These are phyloP conservation scores for Pyricularia sp. DNA, from an alignment of 2,329 filamentous ascomycete genomes.

Conservation along the genomic window DNA sequence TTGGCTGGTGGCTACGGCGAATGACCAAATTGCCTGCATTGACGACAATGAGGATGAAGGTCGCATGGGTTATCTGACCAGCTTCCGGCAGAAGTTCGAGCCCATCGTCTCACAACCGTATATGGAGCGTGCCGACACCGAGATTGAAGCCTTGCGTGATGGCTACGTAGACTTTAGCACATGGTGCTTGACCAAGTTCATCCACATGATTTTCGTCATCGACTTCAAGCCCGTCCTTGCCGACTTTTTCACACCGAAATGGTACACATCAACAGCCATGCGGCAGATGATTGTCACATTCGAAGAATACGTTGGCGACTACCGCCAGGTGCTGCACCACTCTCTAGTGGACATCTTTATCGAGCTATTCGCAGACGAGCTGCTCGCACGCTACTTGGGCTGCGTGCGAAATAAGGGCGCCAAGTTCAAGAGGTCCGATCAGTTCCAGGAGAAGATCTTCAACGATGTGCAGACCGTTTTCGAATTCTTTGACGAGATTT, in stretches of 20 bases:
- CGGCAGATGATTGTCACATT: slow-evolving; percentile 92
- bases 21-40: slow-evolving; percentile 97
- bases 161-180: slow-evolving; percentile 93
- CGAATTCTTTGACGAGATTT: slow-evolving; percentile 70
- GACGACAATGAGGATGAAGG: slow-evolving; percentile 77
- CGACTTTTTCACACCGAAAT: slow-evolving; percentile 83
- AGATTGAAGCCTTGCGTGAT: slow-evolving; percentile 70
- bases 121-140: slow-evolving; percentile 61
- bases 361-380: slow-evolving; percentile 86
- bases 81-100: slow-evolving; percentile 77
- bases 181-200: slow-evolving; percentile 83
- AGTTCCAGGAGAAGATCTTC: slow-evolving; percentile 87
- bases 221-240: slow-evolving; percentile 79
- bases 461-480: slow-evolving; percentile 88
- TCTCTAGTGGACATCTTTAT: slow-evolving; percentile 85
- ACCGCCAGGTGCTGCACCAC: slow-evolving; percentile 73
- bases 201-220: slow-evolving; percentile 76
- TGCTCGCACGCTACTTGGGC: slow-evolving; percentile 76
- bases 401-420: slow-evolving; percentile 82
- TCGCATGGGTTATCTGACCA: slow-evolving; percentile 71
- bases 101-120: slow-evolving; percentile 73
- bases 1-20: slow-evolving; percentile 93
- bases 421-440: slow-evolving; percentile 78
- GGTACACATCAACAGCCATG: slow-evolving; percentile 83
- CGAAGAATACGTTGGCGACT: slow-evolving; percentile 89